Conservation (phyloP, 2,329 filamentous ascomycete species). For the Diplodia intermedia region DNA sequence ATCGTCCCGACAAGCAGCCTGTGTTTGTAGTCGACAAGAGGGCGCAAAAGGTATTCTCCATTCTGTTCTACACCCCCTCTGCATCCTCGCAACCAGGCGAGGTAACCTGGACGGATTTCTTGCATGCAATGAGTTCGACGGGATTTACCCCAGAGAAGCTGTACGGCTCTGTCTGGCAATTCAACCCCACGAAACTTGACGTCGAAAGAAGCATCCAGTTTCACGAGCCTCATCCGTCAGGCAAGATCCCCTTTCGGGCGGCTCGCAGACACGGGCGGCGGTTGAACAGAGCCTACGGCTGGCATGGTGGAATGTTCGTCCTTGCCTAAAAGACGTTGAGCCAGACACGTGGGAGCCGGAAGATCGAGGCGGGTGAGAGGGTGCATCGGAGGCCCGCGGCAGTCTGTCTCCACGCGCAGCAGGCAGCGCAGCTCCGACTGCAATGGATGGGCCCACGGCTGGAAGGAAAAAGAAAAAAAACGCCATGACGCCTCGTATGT, state of each 20-base stretch:
- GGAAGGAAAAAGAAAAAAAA: neutral
- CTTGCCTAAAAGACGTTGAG: neutral
- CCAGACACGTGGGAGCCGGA: constrained; percentile 14
- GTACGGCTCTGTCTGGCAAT: constrained; percentile 68
- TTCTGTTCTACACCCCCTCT: constrained; percentile 51
- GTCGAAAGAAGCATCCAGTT: constrained; percentile 62
- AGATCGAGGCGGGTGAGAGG: constrained; percentile 12
- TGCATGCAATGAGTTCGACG: constrained; percentile 58
- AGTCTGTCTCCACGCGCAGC: neutral
- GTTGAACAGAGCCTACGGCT: constrained; percentile 60
- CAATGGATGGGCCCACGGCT: constrained; percentile 1
- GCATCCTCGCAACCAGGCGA: constrained; percentile 54
- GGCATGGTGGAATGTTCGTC: constrained; percentile 56
- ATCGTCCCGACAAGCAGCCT: constrained; percentile 12
- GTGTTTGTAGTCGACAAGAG: constrained; percentile 48
- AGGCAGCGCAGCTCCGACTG: neutral
- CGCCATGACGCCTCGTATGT: constrained; percentile 16
- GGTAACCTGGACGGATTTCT: constrained; percentile 60
- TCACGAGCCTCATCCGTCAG: constrained; percentile 64
- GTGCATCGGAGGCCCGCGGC: neutral
- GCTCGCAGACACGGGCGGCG: constrained; percentile 59
- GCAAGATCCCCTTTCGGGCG: constrained; percentile 58
- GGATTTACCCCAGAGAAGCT: constrained; percentile 64
- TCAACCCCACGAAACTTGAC: constrained; percentile 54
- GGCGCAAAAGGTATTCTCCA: constrained; percentile 53